phyloP scores from a whole-genome alignment of 2,329 filamentous ascomycete species.

The Alternaria ethzedia region DNA sequence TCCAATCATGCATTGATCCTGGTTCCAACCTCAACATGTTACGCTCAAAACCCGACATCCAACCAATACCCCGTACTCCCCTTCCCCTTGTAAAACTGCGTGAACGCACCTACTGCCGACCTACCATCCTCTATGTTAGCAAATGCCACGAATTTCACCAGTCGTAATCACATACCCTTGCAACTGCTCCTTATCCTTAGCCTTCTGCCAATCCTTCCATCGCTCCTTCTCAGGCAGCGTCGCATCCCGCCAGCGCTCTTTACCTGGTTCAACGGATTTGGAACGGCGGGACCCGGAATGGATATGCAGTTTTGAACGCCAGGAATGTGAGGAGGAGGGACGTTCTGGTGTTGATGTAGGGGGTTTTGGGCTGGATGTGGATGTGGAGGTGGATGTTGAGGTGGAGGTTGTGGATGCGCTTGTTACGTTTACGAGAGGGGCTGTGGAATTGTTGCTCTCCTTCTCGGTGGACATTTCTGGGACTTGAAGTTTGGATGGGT shows the following conservation, averaged over 20 bases:
- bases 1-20: too few species aligned
- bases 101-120: slow-evolving; percentile 20
- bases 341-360: neutral
- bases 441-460: neutral
- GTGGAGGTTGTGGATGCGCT: neutral
- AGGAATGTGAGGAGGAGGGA: neutral
- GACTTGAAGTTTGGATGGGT: neutral
- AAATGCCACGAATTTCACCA: fast-evolving
- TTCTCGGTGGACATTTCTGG: neutral
- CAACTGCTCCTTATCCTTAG: slow-evolving; percentile 27
- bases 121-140: neutral
- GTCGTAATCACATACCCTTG: neutral
- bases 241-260: slow-evolving; percentile 32
- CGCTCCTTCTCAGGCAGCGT: slow-evolving; percentile 30
- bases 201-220: slow-evolving; percentile 38
- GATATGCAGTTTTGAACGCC: slow-evolving; percentile 15
- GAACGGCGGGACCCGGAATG: neutral
- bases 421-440: neutral
- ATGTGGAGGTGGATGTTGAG: neutral
- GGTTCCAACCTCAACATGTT: too few species aligned
- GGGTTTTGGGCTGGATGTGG: neutral
- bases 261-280: slow-evolving; percentile 9
- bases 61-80: slow-evolving; percentile 20
- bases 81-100: slow-evolving; percentile 20
- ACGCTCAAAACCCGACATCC: neutral